Evolutionary conservation across 1,284 basidiomycete species (phyloP), one percentile per base, ranked within the genome.

Genomic region (Microstroma glucosiphilum): DNA sequence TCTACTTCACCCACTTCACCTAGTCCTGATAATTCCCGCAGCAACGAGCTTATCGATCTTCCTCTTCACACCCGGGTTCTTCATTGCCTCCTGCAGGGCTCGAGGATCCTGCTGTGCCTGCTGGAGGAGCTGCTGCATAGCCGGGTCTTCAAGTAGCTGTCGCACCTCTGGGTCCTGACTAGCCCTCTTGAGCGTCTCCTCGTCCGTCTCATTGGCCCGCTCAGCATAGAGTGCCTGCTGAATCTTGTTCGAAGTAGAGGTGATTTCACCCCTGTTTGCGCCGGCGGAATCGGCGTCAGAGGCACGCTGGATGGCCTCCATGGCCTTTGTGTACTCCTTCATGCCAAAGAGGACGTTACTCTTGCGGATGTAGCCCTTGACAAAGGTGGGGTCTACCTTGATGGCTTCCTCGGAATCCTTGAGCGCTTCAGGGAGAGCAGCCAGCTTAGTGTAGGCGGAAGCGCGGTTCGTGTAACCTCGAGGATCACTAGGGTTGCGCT

Each of bases 121-220:
- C 79, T 93, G 88, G 72, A 98, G 81, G 71, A 99, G 97, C 48
- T 88, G 87, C 66, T 77, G 75, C 76, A 78, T 78, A 6, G 75
- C 67, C 0, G 77, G 76, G 57, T 80, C 83, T 89, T 76, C 72
- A 82, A 84, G 82, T 69, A 84, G 83, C 69, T 80, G 87, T 63
- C 89, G 89, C 59, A 96, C 86, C 82, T 98, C 94, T 7, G 96
- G 96, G 82, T 98, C 94, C 60, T 91, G 85, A 93, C 96, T 96
- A 11, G 94, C 96, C 40, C 94, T 85, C 75, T 89, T 85, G 65
- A 96, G 83, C 19, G 92, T 91, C 83, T 99, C 86, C 80, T 98
- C 91, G 75, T 96, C 92, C 15, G 87, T 87, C 82, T 99, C 96
- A 56, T 83, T 86, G 21, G 87, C 84, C n/a, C 92, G 86, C 80